Base-by-base conservation (phyloP, 352 stramenopile genomes). In the Phytophthora litchii region DNA sequence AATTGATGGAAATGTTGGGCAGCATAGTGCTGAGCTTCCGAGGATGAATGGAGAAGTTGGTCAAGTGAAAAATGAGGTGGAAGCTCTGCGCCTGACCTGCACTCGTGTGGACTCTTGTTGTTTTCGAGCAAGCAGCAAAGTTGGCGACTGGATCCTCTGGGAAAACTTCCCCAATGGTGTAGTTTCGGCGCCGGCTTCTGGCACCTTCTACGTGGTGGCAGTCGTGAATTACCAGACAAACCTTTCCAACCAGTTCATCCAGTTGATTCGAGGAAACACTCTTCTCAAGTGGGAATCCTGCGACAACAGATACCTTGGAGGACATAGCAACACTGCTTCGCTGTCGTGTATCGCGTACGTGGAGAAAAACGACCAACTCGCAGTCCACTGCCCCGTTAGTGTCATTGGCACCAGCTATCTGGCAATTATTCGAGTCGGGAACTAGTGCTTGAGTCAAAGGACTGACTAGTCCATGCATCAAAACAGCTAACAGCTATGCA, bases 331-430 rank as follows among this genome's bases (percentile, higher is more conserved):
- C 10, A 27, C n/a, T 19, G 25, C 31, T 23, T 29, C 27, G 9
- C 19, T 41, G 4, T 7, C n/a, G 20, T 42, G 20, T 36, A 32
- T 37, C 47, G 37, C 38, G 5, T 8, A n/a, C 11, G 13, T 45
- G 47, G 14, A 21, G 11, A 41, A 37, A 3, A 25, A 37, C 13
- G 20, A 42, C 36, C n/a, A 42, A n/a, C 3, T 52, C 29, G 4
- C 27, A 1, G 27, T 52, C 16, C 17, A 31, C 9, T 52, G 29
- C 4, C 16, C 27, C 9, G 16, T 14, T 12, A 13, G 7, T 3
- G 10, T 41, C 29, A 1, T 19, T 3, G 17, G 45, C 25, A 41
- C 16, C 16, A 52, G 45, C 45, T 52, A 52, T 32, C 6, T 52
- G n/a, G 27, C 45, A 19, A 0, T 52, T 11, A 3, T 41, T 41